Evolutionary conservation across 2,329 filamentous ascomycete species (phyloP), one percentile per base, ranked within the genome.

Genomic region (Dactylellina cionopaga): DNA sequence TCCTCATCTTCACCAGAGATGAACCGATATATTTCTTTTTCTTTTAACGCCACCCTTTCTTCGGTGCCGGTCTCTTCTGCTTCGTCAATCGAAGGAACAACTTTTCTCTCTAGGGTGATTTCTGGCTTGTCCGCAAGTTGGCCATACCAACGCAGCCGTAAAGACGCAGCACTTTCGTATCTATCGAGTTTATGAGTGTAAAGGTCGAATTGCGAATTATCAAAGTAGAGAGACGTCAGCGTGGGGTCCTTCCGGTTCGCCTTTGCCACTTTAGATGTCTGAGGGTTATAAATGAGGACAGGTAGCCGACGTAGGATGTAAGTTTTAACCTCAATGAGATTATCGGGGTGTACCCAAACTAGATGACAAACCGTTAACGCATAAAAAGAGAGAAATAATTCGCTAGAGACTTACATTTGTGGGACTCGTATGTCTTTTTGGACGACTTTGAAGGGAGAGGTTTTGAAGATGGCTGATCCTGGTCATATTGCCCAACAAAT

Each of bases 311-410:
- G 91, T 29, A 98, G 86, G 74, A 99, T 96, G 78, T 92, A 89
- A 3, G 95, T 98, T 85, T 98, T 97, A 80, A 98, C 92, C 82
- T 99, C 95, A 76, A 98, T 88, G 25, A 98, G 84, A 81, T 99
- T 98, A 78, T 99, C 95, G 29, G 88, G 87, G 80, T 99, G 95
- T 4, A 99, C 90, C 95, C 95, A 99, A 83, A 96, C 88, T 90
- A 63, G 11, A 39, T 35, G 9, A 6, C 35, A 52, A 44, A 39
- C 22, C n/a, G 44, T 66, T 62, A 70, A 62, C 22, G 44, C 24
- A 19, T 22, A 13, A 13, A 51, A 11, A n/a, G n/a, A 17, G 17
- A 10, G 7, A 44, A 6, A 27, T 22, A 31, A 47, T 11, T 9
- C 15, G 17, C 19, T 29, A 5, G 15, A 11, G 24, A 80, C 88